Percentiles rank a stretch among this genome's conserved stretches.
phyloP scores from a whole-genome alignment of 139 green algal species.

The Volvox reticuliferus region DNA sequence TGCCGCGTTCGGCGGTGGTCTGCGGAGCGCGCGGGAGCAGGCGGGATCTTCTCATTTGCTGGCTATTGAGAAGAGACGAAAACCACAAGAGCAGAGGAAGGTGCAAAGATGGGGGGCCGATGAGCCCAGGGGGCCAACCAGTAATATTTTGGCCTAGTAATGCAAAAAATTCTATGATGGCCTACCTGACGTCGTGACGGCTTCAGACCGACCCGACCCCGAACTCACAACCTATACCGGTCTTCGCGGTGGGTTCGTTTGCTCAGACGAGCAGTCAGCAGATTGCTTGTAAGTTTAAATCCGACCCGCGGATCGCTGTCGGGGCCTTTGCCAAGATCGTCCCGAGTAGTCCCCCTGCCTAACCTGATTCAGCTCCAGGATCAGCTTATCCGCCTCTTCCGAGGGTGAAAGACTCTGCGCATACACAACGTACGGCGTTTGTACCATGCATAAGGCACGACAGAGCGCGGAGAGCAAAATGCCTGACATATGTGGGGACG shows the following conservation, averaged over 20 bases:
- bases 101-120: too few species aligned
- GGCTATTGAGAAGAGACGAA: too few species aligned
- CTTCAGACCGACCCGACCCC: background rate
- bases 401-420: background rate
- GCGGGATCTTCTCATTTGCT: background rate
- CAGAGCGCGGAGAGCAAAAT: background rate
- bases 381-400: constrained; percentile 2
- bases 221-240: background rate
- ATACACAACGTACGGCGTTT: too few species aligned
- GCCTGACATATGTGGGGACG: background rate
- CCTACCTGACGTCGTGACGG: background rate
- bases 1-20: background rate
- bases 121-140: too few species aligned
- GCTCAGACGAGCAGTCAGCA: background rate
- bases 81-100: too few species aligned
- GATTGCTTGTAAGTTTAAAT: background rate
- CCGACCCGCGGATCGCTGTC: background rate
- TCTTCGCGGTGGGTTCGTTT: background rate
- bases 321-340: background rate
- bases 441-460: background rate
- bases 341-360: background rate
- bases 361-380: constrained; percentile 3
- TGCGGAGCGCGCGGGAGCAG: background rate
- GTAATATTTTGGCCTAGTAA: too few species aligned
- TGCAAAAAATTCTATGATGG: too few species aligned